phyloP scores from a whole-genome alignment of 2,329 filamentous ascomycete species.

The Ophiostoma quercus region DNA sequence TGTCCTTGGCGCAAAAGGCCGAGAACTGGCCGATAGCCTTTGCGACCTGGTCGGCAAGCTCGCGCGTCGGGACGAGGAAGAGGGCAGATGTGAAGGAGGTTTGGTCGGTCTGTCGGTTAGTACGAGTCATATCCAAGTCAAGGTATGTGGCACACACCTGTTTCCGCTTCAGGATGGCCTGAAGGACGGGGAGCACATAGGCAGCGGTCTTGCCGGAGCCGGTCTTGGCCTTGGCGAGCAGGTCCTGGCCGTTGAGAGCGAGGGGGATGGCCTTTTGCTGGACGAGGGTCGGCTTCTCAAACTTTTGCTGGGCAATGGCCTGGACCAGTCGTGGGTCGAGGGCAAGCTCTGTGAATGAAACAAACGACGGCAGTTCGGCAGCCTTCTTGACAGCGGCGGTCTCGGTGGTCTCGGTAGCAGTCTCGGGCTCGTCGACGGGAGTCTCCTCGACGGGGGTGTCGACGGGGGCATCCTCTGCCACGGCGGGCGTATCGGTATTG shows the following conservation, averaged over 20 bases:
- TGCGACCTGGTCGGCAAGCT: conserved; percentile 86
- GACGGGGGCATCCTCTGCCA: conserved; percentile 16
- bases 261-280: conserved; percentile 84
- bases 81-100: conserved; percentile 63
- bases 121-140: neutral
- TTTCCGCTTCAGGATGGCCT: conserved; percentile 76
- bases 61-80: conserved; percentile 88
- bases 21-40: conserved; percentile 72
- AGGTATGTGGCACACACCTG: conserved; percentile 26
- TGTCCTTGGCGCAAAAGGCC: conserved; percentile 76
- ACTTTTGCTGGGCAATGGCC: conserved; percentile 78
- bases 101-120: conserved; percentile 41
- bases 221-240: conserved; percentile 87
- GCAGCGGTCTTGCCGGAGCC: conserved; percentile 97
- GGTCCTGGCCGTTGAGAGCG: conserved; percentile 79
- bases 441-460: neutral
- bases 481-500: conserved; percentile 34
- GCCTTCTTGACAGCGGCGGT: conserved; percentile 19
- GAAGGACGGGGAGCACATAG: conserved; percentile 83
- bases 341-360: conserved; percentile 65
- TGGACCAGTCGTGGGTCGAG: conserved; percentile 83
- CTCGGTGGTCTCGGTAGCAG: conserved; percentile 25
- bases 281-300: conserved; percentile 79
- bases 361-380: neutral
- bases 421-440: conserved; percentile 7